Evolutionary conservation across 495 filamentous ascomycete genomes (phyloP).

Genomic region (Wilcoxina mikolae): DNA sequence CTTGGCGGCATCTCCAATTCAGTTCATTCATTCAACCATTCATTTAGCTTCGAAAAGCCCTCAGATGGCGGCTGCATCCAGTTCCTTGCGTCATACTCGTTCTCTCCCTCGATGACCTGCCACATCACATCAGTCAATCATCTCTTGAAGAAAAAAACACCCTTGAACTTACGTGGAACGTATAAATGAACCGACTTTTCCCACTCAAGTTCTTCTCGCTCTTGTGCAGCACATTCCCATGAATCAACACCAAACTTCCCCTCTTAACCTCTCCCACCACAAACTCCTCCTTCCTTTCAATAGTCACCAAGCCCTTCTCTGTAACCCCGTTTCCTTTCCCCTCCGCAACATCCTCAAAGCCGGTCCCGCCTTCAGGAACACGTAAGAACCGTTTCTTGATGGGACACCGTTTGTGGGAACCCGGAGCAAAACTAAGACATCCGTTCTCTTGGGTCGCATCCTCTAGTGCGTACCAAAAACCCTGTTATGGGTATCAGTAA

Average conservation of each 20-base stretch:
- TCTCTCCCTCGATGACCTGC: constrained; percentile 65
- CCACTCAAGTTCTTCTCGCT: constrained; percentile 78
- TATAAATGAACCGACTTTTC: constrained; percentile 87
- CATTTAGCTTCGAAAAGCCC: constrained; percentile 58
- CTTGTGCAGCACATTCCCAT: constrained; percentile 92
- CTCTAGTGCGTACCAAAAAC: constrained; percentile 61
- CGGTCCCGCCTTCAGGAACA: constrained; percentile 36
- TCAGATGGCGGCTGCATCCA: constrained; percentile 75
- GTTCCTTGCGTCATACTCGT: constrained; percentile 68
- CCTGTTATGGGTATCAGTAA: neutral
- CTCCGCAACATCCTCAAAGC: constrained; percentile 38
- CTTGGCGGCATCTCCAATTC: too few relatives aligned
- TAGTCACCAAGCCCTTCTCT: constrained; percentile 12
- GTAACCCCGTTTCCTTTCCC: constrained; percentile 33
- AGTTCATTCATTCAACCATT: constrained; percentile 4
- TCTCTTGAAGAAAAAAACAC: neutral
- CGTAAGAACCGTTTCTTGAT: constrained; percentile 64
- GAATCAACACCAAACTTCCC: constrained; percentile 79
- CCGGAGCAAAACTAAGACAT: constrained; percentile 68
- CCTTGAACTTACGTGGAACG: constrained; percentile 54
- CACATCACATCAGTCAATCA: neutral
- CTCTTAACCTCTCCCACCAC: constrained; percentile 24
- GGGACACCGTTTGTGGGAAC: constrained; percentile 53
- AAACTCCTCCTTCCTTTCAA: constrained; percentile 23
- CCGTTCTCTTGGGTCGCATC: constrained; percentile 75